These are phyloP conservation scores for Pharus latifolius DNA, from an alignment of 176 grass and related monocot species.

Conservation along the genomic window DNA sequence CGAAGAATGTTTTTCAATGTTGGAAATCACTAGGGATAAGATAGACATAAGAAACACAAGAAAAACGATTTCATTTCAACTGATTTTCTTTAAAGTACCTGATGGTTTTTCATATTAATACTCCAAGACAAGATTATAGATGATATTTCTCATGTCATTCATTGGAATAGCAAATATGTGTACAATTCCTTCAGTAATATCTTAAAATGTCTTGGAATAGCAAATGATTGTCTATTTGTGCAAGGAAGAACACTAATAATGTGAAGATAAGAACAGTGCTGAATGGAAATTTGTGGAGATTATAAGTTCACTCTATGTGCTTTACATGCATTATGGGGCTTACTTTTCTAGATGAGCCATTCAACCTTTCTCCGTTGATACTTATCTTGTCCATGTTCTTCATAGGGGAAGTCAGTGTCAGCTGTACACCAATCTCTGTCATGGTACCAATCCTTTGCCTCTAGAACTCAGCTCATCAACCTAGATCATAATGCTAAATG, in stretches of 20 bases:
- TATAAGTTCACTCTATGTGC: too few species aligned
- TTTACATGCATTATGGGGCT: not conserved
- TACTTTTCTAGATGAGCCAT: conserved; percentile 33
- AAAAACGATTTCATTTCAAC: too few species aligned
- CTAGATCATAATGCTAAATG: not conserved
- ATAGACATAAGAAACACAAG: not conserved
- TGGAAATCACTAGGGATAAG: not conserved
- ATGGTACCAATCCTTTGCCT: conserved; percentile 32
- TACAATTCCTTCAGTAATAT: too few species aligned
- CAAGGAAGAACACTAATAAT: too few species aligned
- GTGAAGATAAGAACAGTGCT: too few species aligned
- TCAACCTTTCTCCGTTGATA: conserved; percentile 16
- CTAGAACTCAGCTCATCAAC: not conserved
- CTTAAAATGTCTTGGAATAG: too few species aligned
- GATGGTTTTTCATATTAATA: not conserved
- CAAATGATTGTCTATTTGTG: too few species aligned
- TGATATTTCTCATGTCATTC: not conserved
- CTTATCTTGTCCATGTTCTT: conserved; percentile 18
- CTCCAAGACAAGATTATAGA: not conserved
- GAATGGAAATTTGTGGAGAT: too few species aligned
- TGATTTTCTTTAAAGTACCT: not conserved
- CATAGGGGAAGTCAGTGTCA: conserved; percentile 18
- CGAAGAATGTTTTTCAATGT: not conserved
- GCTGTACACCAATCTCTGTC: conserved; percentile 25
- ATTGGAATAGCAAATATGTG: too few species aligned